These are phyloP conservation scores for Toxoplasma gondii DNA, from an alignment of 169 alveolate genomes.

Conservation along the genomic window DNA sequence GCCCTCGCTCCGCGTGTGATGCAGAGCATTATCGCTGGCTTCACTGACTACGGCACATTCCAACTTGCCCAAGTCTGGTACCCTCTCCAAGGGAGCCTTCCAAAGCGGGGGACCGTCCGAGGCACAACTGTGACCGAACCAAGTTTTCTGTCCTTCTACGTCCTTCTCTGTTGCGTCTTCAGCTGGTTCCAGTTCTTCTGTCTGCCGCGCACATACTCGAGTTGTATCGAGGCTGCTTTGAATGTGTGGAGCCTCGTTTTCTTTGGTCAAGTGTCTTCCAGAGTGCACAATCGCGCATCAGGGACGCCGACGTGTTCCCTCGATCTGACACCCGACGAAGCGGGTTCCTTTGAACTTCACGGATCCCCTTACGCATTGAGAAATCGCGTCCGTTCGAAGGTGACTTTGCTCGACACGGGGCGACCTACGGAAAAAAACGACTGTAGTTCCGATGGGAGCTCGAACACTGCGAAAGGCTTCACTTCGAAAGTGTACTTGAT, in stretches of 20 bases:
- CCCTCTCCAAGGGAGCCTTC: not conserved
- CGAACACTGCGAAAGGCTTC: not conserved
- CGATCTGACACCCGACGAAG: not conserved
- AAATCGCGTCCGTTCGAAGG: too few relatives aligned
- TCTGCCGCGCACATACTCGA: slow-evolving; percentile 45
- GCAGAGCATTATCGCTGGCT: slow-evolving; percentile 75
- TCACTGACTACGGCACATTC: slow-evolving; percentile 73
- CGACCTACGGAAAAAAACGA: too few relatives aligned
- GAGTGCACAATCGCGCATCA: not conserved
- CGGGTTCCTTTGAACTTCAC: not conserved
- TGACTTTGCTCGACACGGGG: too few relatives aligned
- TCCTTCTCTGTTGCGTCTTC: slow-evolving; percentile 18
- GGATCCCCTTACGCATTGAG: too few relatives aligned
- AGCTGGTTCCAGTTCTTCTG: slow-evolving; percentile 52
- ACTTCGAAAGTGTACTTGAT: not conserved
- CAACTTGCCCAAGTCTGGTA: slow-evolving; percentile 50
- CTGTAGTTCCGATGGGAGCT: not conserved
- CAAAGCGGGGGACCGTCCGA: not conserved
- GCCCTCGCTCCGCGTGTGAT: slow-evolving; percentile 73
- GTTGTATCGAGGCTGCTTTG: slow-evolving; percentile 42
- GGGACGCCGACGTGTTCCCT: not conserved
- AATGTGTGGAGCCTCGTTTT: not conserved
- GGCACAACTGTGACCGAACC: not conserved
- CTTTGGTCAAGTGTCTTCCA: not conserved
- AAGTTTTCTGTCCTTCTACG: not conserved